Evolutionary conservation across 768 basidiomycete genomes (phyloP), one percentile per base, ranked within the genome.

Genomic region (Pleurotus salmoneostramineus): DNA sequence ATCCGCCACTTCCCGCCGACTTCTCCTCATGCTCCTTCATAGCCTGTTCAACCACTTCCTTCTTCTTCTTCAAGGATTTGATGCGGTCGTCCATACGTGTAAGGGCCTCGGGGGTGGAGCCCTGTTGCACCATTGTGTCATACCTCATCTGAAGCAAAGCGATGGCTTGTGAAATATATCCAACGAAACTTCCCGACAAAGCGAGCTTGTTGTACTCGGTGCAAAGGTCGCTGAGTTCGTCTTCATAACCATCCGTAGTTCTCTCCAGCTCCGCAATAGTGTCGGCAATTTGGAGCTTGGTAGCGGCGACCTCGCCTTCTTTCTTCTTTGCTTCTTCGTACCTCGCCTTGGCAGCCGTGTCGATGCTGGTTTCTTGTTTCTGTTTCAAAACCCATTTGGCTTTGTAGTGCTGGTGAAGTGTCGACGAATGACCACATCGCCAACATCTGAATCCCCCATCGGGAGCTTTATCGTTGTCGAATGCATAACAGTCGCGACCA

Each of bases 401-500:
- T 17, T 58, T 45, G 42, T 61, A 63, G 42, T 63, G 63, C 6
- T 58, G 58, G 37, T 63, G 62, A 40, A 57, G 52, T 3, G 59
- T 43, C 14, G 57, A 52, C 10, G 42, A 37, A 52, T 62, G 63
- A 11, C 57, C 49, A 47, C 61, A 64, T 27, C 17, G 36, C 5
- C 36, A 27, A 36, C 61, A 64, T n/a, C 14, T 46, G 21, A 33
- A 32, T 5, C 56, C 56, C 21, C 52, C 54, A 32, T 48, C 36
- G 11, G 50, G 11, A 36, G 17, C 5, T 15, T 35, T 32, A 14
- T 50, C 43, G 17, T 52, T 47, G 27, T 17, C 12, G 31, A 61
- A 62, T 3, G 59, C 56, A 34, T 32, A 21, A 42, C 61, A 57
- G 32, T 50, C 32, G 33, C 52, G 27, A 21, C 52, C 58, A 10